A percentile compares a stretch with the other conserved stretches of the same genome.
phyloP scores from a whole-genome alignment of 192 early-diverging fungal species.

The Backusella psychrophila region DNA sequence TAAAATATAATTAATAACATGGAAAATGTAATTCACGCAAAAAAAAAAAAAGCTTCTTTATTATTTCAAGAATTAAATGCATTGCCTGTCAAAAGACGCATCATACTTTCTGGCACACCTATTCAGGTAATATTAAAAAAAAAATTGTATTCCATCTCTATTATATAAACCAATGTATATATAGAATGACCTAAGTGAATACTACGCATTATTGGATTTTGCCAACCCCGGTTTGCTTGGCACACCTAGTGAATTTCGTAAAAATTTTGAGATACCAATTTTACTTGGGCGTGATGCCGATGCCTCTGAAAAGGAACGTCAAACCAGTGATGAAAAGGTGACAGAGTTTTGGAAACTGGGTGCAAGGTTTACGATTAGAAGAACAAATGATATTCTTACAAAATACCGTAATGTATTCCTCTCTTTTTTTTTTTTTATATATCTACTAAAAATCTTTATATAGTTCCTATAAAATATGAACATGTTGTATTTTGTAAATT shows the following conservation, averaged over 20 bases:
- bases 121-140: conserved; percentile 59
- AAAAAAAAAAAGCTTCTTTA: conserved; percentile 52
- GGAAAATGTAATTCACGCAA: conserved; percentile 56
- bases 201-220: conserved; percentile 93
- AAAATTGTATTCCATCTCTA: too few relatives aligned
- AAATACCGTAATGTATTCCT: conserved; percentile 79
- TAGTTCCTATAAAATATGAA: conserved; percentile 96
- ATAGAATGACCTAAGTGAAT: conserved; percentile 85
- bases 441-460: neutral
- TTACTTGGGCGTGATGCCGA: conserved; percentile 88
- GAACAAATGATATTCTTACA: conserved; percentile 94
- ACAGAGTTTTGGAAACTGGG: conserved; percentile 82
- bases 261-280: conserved; percentile 91
- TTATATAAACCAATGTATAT: neutral
- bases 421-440: neutral
- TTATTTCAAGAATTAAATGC: conserved; percentile 20
- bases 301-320: conserved; percentile 77
- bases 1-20: neutral
- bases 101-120: conserved; percentile 97
- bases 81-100: conserved; percentile 84
- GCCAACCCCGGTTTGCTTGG: conserved; percentile 93
- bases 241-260: conserved; percentile 83
- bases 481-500: conserved; percentile 96
- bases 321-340: conserved; percentile 80
- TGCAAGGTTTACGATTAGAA: conserved; percentile 94